phyloP scores from a whole-genome alignment of 352 stramenopile genomes.

The Phytopythium kandeliae region DNA sequence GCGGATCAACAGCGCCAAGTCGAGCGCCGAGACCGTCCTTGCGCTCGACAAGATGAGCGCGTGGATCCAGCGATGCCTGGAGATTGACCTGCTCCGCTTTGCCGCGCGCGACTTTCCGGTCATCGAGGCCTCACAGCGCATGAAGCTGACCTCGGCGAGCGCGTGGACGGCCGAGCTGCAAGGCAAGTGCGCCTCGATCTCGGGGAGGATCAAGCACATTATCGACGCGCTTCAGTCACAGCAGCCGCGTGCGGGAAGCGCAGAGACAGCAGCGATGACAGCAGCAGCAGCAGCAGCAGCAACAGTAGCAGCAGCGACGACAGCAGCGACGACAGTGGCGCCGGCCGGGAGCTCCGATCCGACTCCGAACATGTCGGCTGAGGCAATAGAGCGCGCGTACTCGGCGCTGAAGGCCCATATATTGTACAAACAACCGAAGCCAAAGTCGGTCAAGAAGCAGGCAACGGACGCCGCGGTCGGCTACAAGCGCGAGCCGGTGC shows the following conservation, averaged over 20 bases:
- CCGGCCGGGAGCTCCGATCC: not conserved
- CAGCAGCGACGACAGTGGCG: not conserved
- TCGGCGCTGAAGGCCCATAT: conserved; percentile 55
- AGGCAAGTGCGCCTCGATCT: conserved; percentile 49
- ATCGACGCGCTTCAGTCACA: conserved; percentile 24
- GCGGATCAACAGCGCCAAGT: conserved; percentile 38
- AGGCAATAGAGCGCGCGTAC: conserved; percentile 49
- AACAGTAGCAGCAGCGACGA: conserved; percentile 6
- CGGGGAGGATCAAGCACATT: conserved; percentile 47
- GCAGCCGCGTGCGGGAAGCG: no score
- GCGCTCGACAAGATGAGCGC: conserved; percentile 47
- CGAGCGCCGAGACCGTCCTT: conserved; percentile 42
- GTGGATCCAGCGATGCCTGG: conserved; percentile 52
- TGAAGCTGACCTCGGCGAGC: conserved; percentile 25
- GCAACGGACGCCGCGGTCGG: no score
- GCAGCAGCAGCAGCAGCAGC: conserved; percentile 4
- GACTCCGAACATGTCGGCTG: conserved; percentile 16
- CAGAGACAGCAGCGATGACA: conserved; percentile 11
- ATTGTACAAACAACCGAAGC: conserved; percentile 37
- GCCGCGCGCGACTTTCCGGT: conserved; percentile 51
- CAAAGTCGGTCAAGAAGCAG: conserved; percentile 17
- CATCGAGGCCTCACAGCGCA: conserved; percentile 26
- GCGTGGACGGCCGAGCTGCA: conserved; percentile 52
- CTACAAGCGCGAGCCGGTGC: conserved; percentile 23
- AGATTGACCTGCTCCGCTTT: conserved; percentile 42